phyloP scores from a whole-genome alignment of 139 green algal genomes.

The Asterochloris sp. region DNA sequence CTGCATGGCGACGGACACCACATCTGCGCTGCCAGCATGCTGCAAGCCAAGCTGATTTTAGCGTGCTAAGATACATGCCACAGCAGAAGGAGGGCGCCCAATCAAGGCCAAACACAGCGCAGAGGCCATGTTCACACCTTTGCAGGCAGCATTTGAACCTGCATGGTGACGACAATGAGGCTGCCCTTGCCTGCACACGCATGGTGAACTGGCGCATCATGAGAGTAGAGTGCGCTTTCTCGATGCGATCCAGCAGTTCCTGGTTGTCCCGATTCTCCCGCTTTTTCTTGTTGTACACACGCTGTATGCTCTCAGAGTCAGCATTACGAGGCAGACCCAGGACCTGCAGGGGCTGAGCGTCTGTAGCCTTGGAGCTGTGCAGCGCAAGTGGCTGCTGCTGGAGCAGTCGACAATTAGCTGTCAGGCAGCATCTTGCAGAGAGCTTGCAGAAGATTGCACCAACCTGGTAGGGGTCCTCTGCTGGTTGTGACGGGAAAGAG shows the following conservation, averaged over 20 bases:
- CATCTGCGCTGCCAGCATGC: too few relatives aligned
- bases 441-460: not conserved
- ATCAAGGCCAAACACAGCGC: too few relatives aligned
- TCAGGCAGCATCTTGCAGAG: not conserved
- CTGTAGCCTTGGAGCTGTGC: not conserved
- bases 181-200: constrained; percentile 27
- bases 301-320: constrained; percentile 37
- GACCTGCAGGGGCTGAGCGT: constrained; percentile 30
- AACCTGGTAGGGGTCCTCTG: constrained; percentile 20
- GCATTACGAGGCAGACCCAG: constrained; percentile 39
- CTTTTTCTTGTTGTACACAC: constrained; percentile 44
- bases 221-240: constrained; percentile 48
- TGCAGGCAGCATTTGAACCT: too few relatives aligned
- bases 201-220: constrained; percentile 53
- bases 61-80: not conserved
- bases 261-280: constrained; percentile 35
- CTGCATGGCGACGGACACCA: too few relatives aligned
- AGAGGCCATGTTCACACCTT: too few relatives aligned
- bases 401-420: not conserved
- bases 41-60: too few relatives aligned
- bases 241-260: constrained; percentile 28
- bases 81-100: not conserved
- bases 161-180: not conserved
- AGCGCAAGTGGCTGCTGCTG: not conserved
- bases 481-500: too few relatives aligned